phyloP scores from a whole-genome alignment of 495 filamentous ascomycete species.

The Xylaria intraflava region DNA sequence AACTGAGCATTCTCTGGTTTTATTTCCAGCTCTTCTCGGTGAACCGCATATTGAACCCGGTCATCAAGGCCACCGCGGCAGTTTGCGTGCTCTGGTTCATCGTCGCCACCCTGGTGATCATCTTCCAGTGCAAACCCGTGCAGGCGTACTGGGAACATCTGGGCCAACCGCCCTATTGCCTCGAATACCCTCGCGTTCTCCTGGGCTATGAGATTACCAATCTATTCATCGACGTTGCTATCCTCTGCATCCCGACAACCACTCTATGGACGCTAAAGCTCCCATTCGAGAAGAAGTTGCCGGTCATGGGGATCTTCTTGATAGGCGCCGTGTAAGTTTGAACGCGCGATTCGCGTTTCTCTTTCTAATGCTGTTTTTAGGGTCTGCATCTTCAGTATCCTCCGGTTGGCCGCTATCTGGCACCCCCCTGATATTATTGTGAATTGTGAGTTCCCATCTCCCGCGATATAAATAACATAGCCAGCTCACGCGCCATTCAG shows the following conservation, averaged over 20 bases:
- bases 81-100: constrained; percentile 2
- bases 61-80: background rate
- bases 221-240: constrained; percentile 5
- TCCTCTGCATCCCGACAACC: background rate
- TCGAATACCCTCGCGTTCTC: background rate
- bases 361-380: background rate
- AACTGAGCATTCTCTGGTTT: constrained; percentile 10
- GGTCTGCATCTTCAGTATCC: constrained; percentile 3
- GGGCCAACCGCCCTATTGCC: background rate
- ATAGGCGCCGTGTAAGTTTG: constrained; percentile 2
- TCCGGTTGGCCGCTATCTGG: constrained; percentile 1
- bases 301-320: background rate
- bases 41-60: background rate
- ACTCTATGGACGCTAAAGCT: background rate
- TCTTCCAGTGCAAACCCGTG: constrained; percentile 18
- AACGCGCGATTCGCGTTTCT: background rate
- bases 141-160: constrained; percentile 15
- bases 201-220: constrained; percentile 7
- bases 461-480: background rate
- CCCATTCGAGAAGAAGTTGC: background rate
- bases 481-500: background rate
- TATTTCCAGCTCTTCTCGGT: background rate
- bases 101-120: constrained; percentile 14
- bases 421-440: background rate
- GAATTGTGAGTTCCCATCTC: background rate